A percentile compares a stretch with the other conserved stretches of the same genome.
Conservation (phyloP, 352 stramenopile genomes). For the Phytophthora fragariaefolia region DNA sequence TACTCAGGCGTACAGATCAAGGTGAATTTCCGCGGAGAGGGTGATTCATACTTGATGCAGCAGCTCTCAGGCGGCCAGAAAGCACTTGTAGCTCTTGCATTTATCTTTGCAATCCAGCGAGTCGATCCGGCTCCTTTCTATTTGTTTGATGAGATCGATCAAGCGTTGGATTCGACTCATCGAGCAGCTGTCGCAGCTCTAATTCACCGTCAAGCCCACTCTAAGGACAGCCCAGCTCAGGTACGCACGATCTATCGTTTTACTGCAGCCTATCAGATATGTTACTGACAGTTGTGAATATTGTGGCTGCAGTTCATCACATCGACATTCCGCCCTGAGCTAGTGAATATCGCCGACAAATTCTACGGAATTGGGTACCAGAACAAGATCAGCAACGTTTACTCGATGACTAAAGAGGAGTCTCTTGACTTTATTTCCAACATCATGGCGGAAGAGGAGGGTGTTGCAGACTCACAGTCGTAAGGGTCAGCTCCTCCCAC, state of each 20-base stretch:
- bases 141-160: constrained; percentile 99
- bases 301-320: constrained; percentile 92
- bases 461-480: constrained; percentile 47
- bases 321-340: constrained; percentile 99
- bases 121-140: constrained; percentile 99
- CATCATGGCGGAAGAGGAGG: constrained; percentile 91
- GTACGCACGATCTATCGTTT: constrained; percentile 38
- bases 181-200: constrained; percentile 95
- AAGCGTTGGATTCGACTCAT: constrained; percentile 99
- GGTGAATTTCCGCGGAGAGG: constrained; percentile 96
- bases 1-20: constrained; percentile 99
- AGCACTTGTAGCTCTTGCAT: constrained; percentile 98
- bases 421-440: constrained; percentile 97
- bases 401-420: constrained; percentile 96
- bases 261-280: background rate
- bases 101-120: constrained; percentile 99
- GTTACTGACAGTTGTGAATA: constrained; percentile 10
- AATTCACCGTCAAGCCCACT: constrained; percentile 97
- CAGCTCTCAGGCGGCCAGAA: constrained; percentile 99
- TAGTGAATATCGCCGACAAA: constrained; percentile 97
- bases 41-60: constrained; percentile 98
- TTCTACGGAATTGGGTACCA: constrained; percentile 99
- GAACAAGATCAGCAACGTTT: constrained; percentile 98
- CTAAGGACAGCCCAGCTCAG: constrained; percentile 96
- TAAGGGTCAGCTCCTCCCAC: constrained; percentile 1